These are phyloP conservation scores for Fusarium miscanthi DNA, from an alignment of 2,329 filamentous ascomycete species.

Conservation along the genomic window DNA sequence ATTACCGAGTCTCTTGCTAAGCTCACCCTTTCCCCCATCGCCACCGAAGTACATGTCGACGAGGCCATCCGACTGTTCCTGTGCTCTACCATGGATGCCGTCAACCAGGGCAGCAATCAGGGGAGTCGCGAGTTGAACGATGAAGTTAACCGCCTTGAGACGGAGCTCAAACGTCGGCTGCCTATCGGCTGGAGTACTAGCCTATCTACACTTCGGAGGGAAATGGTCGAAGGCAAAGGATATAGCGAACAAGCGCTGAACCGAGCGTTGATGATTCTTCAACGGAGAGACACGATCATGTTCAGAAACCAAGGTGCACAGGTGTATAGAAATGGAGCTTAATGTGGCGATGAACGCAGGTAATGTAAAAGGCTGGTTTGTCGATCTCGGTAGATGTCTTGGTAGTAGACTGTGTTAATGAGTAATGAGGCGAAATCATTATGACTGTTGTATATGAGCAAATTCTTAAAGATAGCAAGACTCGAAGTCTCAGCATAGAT, in stretches of 20 bases:
- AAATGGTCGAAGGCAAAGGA: constrained; percentile 92
- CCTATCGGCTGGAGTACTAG: constrained; percentile 97
- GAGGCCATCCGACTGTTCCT: constrained; percentile 98
- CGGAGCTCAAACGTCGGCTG: constrained; percentile 85
- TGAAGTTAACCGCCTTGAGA: constrained; percentile 86
- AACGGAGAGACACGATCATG: constrained; percentile 87
- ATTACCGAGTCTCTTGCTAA: constrained; percentile 98
- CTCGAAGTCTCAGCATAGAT: not conserved
- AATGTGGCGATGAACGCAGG: constrained; percentile 30
- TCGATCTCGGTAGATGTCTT: constrained; percentile 18
- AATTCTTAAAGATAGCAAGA: constrained; percentile 22
- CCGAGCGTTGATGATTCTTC: constrained; percentile 84
- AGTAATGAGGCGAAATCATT: constrained; percentile 37
- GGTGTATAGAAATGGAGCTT: constrained; percentile 79
- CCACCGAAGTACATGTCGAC: constrained; percentile 91
- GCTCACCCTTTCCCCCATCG: constrained; percentile 84
- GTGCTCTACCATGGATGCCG: constrained; percentile 96
- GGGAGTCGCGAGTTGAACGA: constrained; percentile 91
- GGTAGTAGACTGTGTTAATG: constrained; percentile 36
- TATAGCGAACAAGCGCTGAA: constrained; percentile 90
- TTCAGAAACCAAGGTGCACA: constrained; percentile 81
- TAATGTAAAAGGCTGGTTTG: constrained; percentile 30
- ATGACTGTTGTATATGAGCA: constrained; percentile 6
- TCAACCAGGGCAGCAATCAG: constrained; percentile 86
- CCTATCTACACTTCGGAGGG: constrained; percentile 83